phyloP scores from a whole-genome alignment of 2,329 filamentous ascomycete species.

The Fusarium domesticum region DNA sequence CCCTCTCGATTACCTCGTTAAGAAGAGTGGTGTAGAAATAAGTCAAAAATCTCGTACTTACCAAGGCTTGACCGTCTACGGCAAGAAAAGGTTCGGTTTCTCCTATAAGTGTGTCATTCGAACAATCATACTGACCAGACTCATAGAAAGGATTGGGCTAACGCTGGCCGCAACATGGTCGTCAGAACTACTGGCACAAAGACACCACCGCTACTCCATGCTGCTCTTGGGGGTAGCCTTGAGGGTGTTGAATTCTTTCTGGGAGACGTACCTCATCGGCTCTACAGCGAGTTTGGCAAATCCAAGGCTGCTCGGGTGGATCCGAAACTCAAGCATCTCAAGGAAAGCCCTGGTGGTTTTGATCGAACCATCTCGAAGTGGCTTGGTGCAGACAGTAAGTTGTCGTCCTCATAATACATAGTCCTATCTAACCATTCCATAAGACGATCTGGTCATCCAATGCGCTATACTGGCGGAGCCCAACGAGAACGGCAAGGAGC shows the following conservation, averaged over 20 bases:
- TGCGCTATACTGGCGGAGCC: slow-evolving; percentile 54
- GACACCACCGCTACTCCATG: slow-evolving; percentile 58
- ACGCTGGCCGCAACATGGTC: slow-evolving; percentile 51
- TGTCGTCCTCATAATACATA: slow-evolving; percentile 2
- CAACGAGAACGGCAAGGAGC: slow-evolving; percentile 42
- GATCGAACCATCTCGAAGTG: slow-evolving; percentile 61
- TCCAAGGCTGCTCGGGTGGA: slow-evolving; percentile 60
- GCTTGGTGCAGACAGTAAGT: slow-evolving; percentile 58
- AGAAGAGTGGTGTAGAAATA: slow-evolving; percentile 61
- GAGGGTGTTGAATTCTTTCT: slow-evolving; percentile 74
- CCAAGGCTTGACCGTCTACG: slow-evolving; percentile 72
- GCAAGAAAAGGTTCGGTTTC: slow-evolving; percentile 56
- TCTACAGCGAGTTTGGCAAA: slow-evolving; percentile 65
- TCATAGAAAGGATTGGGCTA: slow-evolving; percentile 65
- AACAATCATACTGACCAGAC: slow-evolving; percentile 10
- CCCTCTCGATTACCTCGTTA: slow-evolving; percentile 63
- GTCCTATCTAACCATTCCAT: slow-evolving; percentile 20
- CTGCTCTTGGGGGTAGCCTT: slow-evolving; percentile 56
- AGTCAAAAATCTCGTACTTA: slow-evolving; percentile 68
- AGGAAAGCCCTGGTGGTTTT: slow-evolving; percentile 58
- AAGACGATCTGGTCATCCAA: slow-evolving; percentile 64
- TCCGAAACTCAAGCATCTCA: slow-evolving; percentile 58
- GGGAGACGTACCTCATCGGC: slow-evolving; percentile 63
- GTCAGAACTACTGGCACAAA: slow-evolving; percentile 40
- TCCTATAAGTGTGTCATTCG: neutral